Base-by-base conservation (phyloP, 306 rosid species). In the Quercus robur region DNA sequence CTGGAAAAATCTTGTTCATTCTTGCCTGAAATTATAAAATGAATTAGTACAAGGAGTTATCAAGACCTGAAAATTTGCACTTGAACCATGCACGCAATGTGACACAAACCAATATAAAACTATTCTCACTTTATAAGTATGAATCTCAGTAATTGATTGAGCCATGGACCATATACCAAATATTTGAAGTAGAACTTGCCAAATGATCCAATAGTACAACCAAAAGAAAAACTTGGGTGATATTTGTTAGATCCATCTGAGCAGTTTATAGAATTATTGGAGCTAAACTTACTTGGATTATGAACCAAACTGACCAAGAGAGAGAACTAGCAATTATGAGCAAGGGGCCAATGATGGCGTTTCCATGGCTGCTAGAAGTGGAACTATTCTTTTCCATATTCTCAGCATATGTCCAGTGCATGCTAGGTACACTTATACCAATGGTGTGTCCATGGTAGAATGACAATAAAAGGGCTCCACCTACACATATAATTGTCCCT, bases 391-490 rank as follows among this genome's bases (percentile, higher is more conserved):
- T 79, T 51, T 74, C 79, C 74, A 83, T 38, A 77, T 31, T 83
- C 64, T 85, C 81, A 0, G 93, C 91, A 73, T 87, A 92, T 0
- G 75, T 76, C 98, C 98, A 94, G 20, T 88, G 94, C 79, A 94
- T 85, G 9, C 81, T 83, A 20, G 97, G 88, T 76, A 85, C 76
- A 4, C 88, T 87, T 17, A 91, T 31, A 5, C 84, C 84, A 6
- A 95, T 81, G 35, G 49, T 56, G 77, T 87, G 71, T n/a, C 99
- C 99, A 61, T 88, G 94, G 89, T 90, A 95, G 72, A 91, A 93
- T 33, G 99, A 95, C 74, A 93, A 38, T 6, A 93, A 28, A 78
- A 93, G 68, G 0, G 99, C 97, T 66, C 97, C 99, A 20, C 97
- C 82, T 4, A 95, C 91, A 26, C 98, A 86, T 63, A 95, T 19